Base-by-base conservation (phyloP, 331 rosid species). In the Pyrus hybrid region DNA sequence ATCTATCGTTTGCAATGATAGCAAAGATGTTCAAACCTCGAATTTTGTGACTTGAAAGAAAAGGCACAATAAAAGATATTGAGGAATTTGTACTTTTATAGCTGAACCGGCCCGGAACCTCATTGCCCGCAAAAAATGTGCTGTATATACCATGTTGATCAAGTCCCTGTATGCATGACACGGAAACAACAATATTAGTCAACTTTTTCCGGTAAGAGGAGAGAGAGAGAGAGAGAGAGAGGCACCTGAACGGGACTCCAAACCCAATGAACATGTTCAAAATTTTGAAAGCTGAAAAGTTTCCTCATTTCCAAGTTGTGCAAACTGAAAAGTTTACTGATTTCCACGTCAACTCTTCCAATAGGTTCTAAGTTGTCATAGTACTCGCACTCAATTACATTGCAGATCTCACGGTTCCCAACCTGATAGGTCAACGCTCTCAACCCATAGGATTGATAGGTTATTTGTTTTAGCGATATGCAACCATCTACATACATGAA, bases 401-500 rank as follows among this genome's bases (percentile, higher is more conserved):
- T 71, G 9, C 2, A 1, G 16, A 11, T 51, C 2, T 5, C 2
- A 28, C 2, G 3, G 16, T 20, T 51, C 2, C 2, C 2, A 28
- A 20, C 51, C 51, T 0, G 0, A 45, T 45, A 4, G 17, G 51
- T 45, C 17, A 45, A 4, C 51, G 51, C 51, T 45, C 6, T 45
- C 51, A 45, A 45, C 41, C 30, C 13, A 2, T 1, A 0, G 25
- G 33, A n/a, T 18, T 56, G 76, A 23, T 0, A 72, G 0, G 35
- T 57, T 56, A 57, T 1, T 71, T 33, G 4, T 4, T 30, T 29
- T 28, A 70, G 9, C 18, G 47, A n/a, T 10, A 1, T 5, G 75
- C 75, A 54, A 30, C 30, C n/a, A 1, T 0, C 0, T 2, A 32
- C 5, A 8, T 0, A 0, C 25, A 6, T 1, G 0, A 1, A 45